Evolutionary conservation across 2,329 filamentous ascomycete species (phyloP).

Genomic region (Sarocladium strictum): DNA sequence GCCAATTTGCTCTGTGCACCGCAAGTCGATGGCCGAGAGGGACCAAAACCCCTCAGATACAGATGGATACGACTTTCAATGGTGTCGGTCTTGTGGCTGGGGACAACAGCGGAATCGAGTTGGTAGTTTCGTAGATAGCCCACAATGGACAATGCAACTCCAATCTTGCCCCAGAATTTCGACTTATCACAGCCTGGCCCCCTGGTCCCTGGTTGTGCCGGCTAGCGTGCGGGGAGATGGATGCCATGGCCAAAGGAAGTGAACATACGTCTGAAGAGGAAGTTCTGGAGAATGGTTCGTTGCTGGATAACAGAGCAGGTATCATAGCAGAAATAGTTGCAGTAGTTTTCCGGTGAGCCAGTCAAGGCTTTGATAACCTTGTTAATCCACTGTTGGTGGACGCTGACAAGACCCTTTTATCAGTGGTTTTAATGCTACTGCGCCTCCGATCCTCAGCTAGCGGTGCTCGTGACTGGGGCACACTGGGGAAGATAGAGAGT

Average conservation of each 20-base stretch:
- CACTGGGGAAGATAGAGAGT: neutral
- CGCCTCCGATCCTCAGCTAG: neutral
- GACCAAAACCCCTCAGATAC: neutral
- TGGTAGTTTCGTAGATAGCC: too few relatives aligned
- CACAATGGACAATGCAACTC: too few relatives aligned
- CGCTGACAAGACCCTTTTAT: neutral
- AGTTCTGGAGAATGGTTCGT: neutral
- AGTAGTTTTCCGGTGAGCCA: constrained; percentile 8
- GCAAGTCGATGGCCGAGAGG: neutral
- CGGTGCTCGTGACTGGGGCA: neutral
- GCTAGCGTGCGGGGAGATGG: constrained; percentile 6
- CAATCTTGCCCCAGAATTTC: neutral
- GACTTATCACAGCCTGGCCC: neutral
- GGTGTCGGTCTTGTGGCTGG: neutral
- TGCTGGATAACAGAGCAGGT: neutral
- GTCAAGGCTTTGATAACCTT: constrained; percentile 4
- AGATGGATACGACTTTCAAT: neutral
- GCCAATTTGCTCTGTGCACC: neutral
- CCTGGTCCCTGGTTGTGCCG: neutral
- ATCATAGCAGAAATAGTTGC: neutral
- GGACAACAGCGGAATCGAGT: neutral
- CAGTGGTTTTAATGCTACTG: neutral
- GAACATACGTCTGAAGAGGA: neutral
- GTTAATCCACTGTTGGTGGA: neutral
- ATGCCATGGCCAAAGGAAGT: neutral